Base-by-base conservation (phyloP, 768 basidiomycete genomes). In the Hygrocybe coccinea region DNA sequence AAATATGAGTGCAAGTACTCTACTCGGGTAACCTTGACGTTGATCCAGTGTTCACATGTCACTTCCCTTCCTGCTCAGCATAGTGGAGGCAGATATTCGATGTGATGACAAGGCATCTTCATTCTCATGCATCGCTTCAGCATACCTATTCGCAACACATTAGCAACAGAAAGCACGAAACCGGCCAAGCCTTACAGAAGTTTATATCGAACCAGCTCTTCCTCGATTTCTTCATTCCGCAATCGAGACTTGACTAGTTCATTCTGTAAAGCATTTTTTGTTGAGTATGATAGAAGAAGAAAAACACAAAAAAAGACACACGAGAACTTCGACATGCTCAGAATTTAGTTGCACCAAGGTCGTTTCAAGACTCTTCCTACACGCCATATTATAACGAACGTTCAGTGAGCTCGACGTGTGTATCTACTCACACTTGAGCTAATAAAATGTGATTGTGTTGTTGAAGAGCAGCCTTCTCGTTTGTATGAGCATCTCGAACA, bases 181-280 rank as follows among this genome's bases (percentile, higher is more conserved):
- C 58, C 35, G 36, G 50, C 6, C 17, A 29, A 10, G 6, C 75
- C 87, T 68, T 64, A 94, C 90, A 95, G 68, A 44, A 97, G 74
- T 72, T 97, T 97, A 73, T 97, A 97, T 39, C 89, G 84, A 37
- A 99, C 95, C 15, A 99, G 81, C 68, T 98, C 92, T 55, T 85
- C 81, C 69, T 98, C 97, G 57, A 95, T 78, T 67, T 97, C 94
- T 67, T 99, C 95, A 61, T 91, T 90, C 57, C 86, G 84, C 38
- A 98, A 73, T 50, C 94, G 83, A 55, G 86, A 79, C 75, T 86
- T 91, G 3, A 98, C 97, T 3, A 98, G 81, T 67, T 95, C 87
- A 62, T 95, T 92, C 90, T 92, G 43, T n/a, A 54, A 35, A 8
- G 46, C 22, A 17, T 12, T 12, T 38, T 36, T 57, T 34, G 25